Conservation (phyloP, 108 stramenopile species). For the Skeletonema marinoi region DNA sequence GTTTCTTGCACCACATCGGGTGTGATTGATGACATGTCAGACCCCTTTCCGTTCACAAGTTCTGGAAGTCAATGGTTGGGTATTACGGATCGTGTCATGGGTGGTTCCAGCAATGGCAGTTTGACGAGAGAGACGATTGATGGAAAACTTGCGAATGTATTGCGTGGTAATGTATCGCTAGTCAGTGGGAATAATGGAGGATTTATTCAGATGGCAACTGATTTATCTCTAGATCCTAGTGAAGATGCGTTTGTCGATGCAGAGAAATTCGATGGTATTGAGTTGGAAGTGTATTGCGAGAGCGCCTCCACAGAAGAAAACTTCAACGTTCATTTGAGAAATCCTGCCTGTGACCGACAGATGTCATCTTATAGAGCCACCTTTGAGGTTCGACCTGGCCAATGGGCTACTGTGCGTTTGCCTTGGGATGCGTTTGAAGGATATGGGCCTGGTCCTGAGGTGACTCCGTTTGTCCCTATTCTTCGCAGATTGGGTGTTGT, state of each 20-base stretch:
- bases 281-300: constrained; percentile 69
- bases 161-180: constrained; percentile 60
- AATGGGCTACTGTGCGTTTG: constrained; percentile 64
- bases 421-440: constrained; percentile 66
- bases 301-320: constrained; percentile 43
- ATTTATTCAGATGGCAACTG: constrained; percentile 84
- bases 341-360: constrained; percentile 55
- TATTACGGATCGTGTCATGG: constrained; percentile 76
- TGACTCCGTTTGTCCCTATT: constrained; percentile 46
- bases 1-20: constrained; percentile 55
- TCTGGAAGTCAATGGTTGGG: constrained; percentile 77
- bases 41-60: constrained; percentile 73
- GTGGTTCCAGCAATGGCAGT: constrained; percentile 56
- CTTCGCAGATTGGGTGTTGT: constrained; percentile 66
- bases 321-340: constrained; percentile 80
- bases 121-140: constrained; percentile 38
- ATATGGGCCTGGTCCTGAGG: constrained; percentile 60
- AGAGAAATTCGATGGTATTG: constrained; percentile 67
- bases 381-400: constrained; percentile 39
- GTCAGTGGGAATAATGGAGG: constrained; percentile 60
- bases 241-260: constrained; percentile 61
- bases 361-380: constrained; percentile 66
- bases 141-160: constrained; percentile 50
- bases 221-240: constrained; percentile 61
- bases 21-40: constrained; percentile 73